These are phyloP conservation scores for Peronospora destructor DNA, from an alignment of 352 stramenopile genomes.

Conservation along the genomic window DNA sequence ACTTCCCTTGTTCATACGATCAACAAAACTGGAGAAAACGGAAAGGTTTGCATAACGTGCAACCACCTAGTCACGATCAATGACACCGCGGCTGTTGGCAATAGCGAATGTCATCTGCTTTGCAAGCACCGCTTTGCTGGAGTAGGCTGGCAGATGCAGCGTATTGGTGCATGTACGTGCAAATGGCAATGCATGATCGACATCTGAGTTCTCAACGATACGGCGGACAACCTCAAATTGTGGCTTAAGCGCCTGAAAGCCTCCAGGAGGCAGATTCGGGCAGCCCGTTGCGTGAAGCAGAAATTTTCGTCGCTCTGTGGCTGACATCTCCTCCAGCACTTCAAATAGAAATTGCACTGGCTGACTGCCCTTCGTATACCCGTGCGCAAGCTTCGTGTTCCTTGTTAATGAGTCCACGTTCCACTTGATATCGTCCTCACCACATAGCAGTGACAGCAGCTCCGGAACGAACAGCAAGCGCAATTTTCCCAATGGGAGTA, in stretches of 20 bases:
- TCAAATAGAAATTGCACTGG: constrained; percentile 67
- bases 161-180: constrained; percentile 84
- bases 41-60: background rate
- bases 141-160: constrained; percentile 77
- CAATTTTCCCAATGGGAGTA: constrained; percentile 64
- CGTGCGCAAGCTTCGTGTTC: constrained; percentile 75
- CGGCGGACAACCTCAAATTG: constrained; percentile 78
- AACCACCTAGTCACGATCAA: constrained; percentile 73
- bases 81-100: constrained; percentile 73
- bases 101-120: constrained; percentile 68
- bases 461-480: constrained; percentile 63
- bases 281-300: constrained; percentile 79
- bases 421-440: constrained; percentile 70
- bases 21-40: no score
- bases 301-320: constrained; percentile 54
- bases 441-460: constrained; percentile 59
- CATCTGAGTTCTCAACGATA: constrained; percentile 61
- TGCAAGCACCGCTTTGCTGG: constrained; percentile 50
- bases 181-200: constrained; percentile 74
- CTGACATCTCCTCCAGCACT: constrained; percentile 60
- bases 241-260: constrained; percentile 58
- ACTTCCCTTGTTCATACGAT: no score
- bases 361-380: constrained; percentile 70
- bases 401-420: constrained; percentile 49
- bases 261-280: constrained; percentile 69